Evolutionary conservation across 1,284 basidiomycete genomes (phyloP), one percentile per base, ranked within the genome.

Genomic region (Trichosporon ovoides): DNA sequence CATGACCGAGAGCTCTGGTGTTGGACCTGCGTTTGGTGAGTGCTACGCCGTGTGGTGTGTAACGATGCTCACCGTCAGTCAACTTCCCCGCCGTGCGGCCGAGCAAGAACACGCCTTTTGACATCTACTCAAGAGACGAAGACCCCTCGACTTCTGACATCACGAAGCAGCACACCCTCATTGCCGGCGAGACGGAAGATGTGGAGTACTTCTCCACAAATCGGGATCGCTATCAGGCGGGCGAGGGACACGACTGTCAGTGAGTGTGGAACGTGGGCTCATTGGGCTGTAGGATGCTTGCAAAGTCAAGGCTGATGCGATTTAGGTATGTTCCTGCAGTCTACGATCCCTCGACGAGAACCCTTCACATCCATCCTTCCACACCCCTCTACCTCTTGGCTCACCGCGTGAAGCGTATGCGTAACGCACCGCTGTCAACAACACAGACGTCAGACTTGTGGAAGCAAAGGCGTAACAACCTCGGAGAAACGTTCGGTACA

Each of bases 401-500:
- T 2, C 86, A 87, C 49, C 83, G 85, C 16, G 89, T 93, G 54
- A 95, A 94, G 73, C 84, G 87, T 5, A 81, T 91, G 53, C 90
- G 90, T 54, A 18, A 62, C 28, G 59, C 64, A 10, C 57, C 63
- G 38, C 49, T 69, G 6, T 61, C 4, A 53, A 48, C 3, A 54
- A 61, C 16, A 76, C 83, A 24, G 52, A 18, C 13, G n/a, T 40
- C 83, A 7, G 28, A 36, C 38, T 16, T 82, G 63, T 85, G 84
- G 59, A 78, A 82, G 49, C 81, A 83, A 52, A 85, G 86, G 35
- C 83, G 87, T 28, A 89, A 85, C 60, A 81, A 83, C n/a, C 83
- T 97, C 1, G 93, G 93, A 33, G 87, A 91, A 71, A 84, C 88
- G 1, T 97, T 97, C 66, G 93, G 93, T 20, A 95, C 91, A 13